Evolutionary conservation across 108 stramenopile genomes (phyloP).

Genomic region (Mediolabrus comicus): DNA sequence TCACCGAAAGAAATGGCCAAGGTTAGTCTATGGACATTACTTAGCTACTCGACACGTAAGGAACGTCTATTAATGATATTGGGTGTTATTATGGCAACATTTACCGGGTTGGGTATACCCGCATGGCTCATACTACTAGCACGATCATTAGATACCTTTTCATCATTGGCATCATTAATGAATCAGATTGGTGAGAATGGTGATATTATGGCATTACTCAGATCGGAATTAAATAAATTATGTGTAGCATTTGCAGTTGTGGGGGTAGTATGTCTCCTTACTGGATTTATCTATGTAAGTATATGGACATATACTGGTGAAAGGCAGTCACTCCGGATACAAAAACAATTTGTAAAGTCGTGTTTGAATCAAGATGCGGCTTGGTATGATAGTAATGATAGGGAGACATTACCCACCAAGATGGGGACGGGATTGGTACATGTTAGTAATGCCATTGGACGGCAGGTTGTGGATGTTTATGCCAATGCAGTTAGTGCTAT

Average conservation of each 20-base stretch:
- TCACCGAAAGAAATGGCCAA: constrained; percentile 3
- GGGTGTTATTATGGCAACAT: constrained; percentile 26
- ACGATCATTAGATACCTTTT: constrained; percentile 36
- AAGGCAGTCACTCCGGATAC: constrained; percentile 38
- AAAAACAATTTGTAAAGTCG: constrained; percentile 30
- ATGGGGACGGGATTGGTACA: constrained; percentile 38
- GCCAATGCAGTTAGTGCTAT: constrained; percentile 23
- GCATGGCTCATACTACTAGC: constrained; percentile 47
- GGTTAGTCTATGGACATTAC: constrained; percentile 21
- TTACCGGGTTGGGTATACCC: constrained; percentile 48
- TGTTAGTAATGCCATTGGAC: constrained; percentile 34
- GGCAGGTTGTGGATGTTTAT: constrained; percentile 43
- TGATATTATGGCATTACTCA: constrained; percentile 9
- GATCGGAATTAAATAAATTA: constrained; percentile 24
- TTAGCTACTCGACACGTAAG: constrained; percentile 22
- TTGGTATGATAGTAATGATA: constrained; percentile 44
- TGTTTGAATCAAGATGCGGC: constrained; percentile 45
- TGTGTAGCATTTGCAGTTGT: constrained; percentile 34
- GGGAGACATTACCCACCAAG: constrained; percentile 38
- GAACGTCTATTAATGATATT: constrained; percentile 23
- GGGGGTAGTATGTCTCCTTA: constrained; percentile 22
- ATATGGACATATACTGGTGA: constrained; percentile 49
- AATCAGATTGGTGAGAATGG: not conserved
- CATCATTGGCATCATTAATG: constrained; percentile 16
- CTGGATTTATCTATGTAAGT: constrained; percentile 34